phyloP scores from a whole-genome alignment of 495 filamentous ascomycete species.

The Talaromyces stipitatus region DNA sequence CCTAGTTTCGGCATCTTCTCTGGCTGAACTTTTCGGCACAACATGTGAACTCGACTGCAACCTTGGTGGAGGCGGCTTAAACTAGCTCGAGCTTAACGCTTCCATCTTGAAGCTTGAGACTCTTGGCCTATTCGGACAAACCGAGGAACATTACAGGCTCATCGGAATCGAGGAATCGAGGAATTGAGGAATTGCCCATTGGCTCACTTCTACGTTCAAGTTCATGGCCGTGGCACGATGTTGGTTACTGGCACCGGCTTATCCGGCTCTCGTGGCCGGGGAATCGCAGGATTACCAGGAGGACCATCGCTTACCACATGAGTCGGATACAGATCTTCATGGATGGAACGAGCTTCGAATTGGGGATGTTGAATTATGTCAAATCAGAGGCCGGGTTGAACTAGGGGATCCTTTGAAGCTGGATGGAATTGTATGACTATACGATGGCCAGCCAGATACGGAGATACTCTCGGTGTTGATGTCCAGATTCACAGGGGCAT shows the following conservation, averaged over 20 bases:
- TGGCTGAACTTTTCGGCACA: not conserved
- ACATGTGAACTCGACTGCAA: constrained; percentile 4
- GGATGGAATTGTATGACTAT: not conserved
- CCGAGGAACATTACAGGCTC: not conserved
- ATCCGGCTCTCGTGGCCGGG: not conserved
- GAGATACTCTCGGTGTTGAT: too few relatives aligned
- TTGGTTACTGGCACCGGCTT: not conserved
- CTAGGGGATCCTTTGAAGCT: not conserved
- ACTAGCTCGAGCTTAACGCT: not conserved
- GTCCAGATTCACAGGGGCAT: not conserved
- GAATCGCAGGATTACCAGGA: not conserved
- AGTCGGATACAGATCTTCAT: not conserved
- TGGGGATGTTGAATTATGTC: not conserved
- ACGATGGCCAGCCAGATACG: not conserved
- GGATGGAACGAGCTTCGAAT: not conserved
- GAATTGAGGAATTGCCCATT: not conserved
- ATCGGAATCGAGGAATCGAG: not conserved
- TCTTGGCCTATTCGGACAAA: not conserved
- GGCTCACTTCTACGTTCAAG: not conserved
- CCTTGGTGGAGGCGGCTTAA: constrained; percentile 1
- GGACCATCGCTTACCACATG: not conserved
- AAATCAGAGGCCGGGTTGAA: not conserved
- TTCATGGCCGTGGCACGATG: not conserved
- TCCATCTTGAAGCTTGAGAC: not conserved
- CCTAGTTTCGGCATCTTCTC: constrained; percentile 3